Evolutionary conservation across 2,329 filamentous ascomycete genomes (phyloP).

Genomic region (Pseudopithomyces chartarum): DNA sequence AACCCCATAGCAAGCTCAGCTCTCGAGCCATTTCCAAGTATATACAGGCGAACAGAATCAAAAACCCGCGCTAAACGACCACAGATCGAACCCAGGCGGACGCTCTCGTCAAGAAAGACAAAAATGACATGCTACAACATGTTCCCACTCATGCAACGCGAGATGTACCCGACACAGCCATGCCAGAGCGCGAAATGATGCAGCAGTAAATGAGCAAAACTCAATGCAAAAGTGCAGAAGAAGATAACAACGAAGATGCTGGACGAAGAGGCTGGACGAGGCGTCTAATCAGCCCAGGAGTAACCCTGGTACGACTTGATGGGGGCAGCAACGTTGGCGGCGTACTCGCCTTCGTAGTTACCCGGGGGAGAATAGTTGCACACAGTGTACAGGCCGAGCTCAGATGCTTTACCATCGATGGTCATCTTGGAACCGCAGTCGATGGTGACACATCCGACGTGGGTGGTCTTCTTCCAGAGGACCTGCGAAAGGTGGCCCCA

Average conservation of each 20-base stretch:
- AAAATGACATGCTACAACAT: conserved; percentile 6
- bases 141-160: conserved; percentile 17
- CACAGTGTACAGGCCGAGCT: conserved; percentile 62
- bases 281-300: conserved; percentile 34
- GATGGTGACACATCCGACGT: conserved; percentile 42
- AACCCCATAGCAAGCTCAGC: conserved; percentile 9
- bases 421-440: conserved; percentile 37
- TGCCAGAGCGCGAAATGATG: conserved; percentile 17
- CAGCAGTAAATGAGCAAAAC: conserved; percentile 1
- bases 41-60: conserved; percentile 21
- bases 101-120: conserved; percentile 8
- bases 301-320: conserved; percentile 25
- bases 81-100: conserved; percentile 6
- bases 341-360: conserved; percentile 62
- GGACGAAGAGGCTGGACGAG: not conserved
- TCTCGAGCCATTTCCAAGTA: conserved; percentile 17
- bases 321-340: conserved; percentile 55
- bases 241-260: too few species aligned
- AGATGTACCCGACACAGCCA: conserved; percentile 14
- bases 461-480: conserved; percentile 44
- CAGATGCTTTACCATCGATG: conserved; percentile 20
- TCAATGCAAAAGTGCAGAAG: not conserved
- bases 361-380: conserved; percentile 83
- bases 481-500: conserved; percentile 46
- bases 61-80: conserved; percentile 10